phyloP scores from a whole-genome alignment of 208 protist species.

The Porcisia hertigi region DNA sequence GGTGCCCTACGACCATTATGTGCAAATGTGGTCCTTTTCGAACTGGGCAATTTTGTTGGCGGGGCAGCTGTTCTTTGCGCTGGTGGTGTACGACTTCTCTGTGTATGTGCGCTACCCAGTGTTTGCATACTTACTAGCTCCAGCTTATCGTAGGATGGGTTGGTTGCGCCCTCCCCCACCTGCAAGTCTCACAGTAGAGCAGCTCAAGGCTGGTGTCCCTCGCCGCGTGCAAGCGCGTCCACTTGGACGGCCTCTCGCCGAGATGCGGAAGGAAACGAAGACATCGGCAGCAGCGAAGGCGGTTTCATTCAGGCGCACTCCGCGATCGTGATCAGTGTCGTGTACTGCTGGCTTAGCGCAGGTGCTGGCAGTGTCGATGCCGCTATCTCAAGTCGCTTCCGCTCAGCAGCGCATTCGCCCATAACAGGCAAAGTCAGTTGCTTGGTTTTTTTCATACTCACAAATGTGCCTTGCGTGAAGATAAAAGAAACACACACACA shows the following conservation, averaged over 20 bases:
- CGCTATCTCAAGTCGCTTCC: neutral
- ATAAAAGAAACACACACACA: neutral
- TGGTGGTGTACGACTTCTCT: slow-evolving; percentile 77
- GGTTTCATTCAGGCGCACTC: slow-evolving; percentile 15
- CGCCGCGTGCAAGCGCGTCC: slow-evolving; percentile 35
- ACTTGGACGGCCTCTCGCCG: slow-evolving; percentile 53
- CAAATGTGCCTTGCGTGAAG: neutral
- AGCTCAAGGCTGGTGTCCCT: slow-evolving; percentile 41
- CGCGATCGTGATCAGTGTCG: slow-evolving; percentile 1
- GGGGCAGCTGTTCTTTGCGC: slow-evolving; percentile 61
- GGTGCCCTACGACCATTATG: slow-evolving; percentile 63
- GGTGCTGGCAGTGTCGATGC: neutral
- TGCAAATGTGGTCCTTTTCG: slow-evolving; percentile 71
- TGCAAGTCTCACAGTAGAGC: slow-evolving; percentile 42
- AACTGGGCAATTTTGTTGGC: slow-evolving; percentile 56
- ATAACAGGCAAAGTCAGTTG: neutral
- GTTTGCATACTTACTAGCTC: slow-evolving; percentile 67
- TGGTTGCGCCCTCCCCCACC: slow-evolving; percentile 33
- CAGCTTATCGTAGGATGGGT: slow-evolving; percentile 56
- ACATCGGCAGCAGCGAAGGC: neutral
- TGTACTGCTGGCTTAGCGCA: neutral
- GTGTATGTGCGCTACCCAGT: slow-evolving; percentile 81
- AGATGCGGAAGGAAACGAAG: slow-evolving; percentile 37
- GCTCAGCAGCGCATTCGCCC: neutral
- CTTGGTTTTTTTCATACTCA: neutral